Evolutionary conservation across 495 filamentous ascomycete species (phyloP).

Genomic region (Aspergillus ostianus): DNA sequence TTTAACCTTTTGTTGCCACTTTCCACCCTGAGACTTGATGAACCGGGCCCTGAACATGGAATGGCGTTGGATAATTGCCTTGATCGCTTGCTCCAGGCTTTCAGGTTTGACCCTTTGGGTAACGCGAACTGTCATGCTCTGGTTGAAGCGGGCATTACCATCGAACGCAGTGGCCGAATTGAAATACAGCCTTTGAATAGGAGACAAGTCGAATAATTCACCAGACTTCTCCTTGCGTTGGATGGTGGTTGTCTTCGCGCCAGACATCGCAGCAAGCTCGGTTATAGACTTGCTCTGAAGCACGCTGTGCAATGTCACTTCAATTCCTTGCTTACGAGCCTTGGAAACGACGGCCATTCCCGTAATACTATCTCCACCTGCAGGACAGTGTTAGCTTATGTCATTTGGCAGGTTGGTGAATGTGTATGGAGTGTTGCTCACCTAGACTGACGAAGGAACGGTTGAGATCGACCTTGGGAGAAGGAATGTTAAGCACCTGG

Average conservation of each 20-base stretch:
- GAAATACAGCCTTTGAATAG: constrained; percentile 46
- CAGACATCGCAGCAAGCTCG: constrained; percentile 33
- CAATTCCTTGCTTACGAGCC: constrained; percentile 38
- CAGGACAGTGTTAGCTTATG: constrained; percentile 22
- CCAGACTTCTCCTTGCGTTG: constrained; percentile 34
- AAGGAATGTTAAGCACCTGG: constrained; percentile 47
- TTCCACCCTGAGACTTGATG: constrained; percentile 28
- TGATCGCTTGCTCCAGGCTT: constrained; percentile 53
- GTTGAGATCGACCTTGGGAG: constrained; percentile 36
- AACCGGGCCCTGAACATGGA: constrained; percentile 71
- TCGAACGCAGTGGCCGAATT: constrained; percentile 46
- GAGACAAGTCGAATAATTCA: constrained; percentile 52
- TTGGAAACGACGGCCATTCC: constrained; percentile 43
- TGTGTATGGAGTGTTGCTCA: constrained; percentile 20
- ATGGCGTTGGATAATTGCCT: constrained; percentile 59
- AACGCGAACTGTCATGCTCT: constrained; percentile 63
- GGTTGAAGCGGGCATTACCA: constrained; percentile 61
- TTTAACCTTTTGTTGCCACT: constrained; percentile 44
- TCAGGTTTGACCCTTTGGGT: constrained; percentile 45
- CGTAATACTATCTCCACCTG: constrained; percentile 48
- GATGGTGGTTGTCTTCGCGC: constrained; percentile 18
- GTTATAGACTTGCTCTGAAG: constrained; percentile 36
- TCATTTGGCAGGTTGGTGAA: constrained; percentile 8
- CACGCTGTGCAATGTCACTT: constrained; percentile 35
- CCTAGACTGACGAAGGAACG: constrained; percentile 46